Evolutionary conservation across 2,329 filamentous ascomycete genomes (phyloP).

Genomic region (Gliomastix tumulicola): DNA sequence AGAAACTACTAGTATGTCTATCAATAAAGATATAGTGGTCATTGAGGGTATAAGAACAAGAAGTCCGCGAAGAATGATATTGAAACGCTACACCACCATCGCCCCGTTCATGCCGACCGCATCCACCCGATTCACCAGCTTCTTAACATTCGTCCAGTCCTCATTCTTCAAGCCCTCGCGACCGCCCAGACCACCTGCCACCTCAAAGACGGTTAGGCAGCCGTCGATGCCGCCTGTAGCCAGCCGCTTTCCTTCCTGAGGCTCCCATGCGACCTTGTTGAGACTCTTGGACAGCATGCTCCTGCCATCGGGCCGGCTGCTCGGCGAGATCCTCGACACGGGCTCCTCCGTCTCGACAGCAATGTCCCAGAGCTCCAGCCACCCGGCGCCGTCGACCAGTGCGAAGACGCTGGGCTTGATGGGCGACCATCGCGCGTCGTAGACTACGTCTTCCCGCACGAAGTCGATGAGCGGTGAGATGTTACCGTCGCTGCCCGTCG

Average conservation of each 20-base stretch:
- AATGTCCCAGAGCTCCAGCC: conserved; percentile 91
- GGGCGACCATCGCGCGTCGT: conserved; percentile 93
- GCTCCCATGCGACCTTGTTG: conserved; percentile 94
- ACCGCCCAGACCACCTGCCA: conserved; percentile 75
- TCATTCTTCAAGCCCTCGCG: conserved; percentile 76
- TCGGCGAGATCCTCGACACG: conserved; percentile 71
- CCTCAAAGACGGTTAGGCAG: conserved; percentile 86
- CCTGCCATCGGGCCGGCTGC: conserved; percentile 54
- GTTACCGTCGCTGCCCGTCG: conserved; percentile 43
- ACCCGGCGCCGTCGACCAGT: conserved; percentile 86
- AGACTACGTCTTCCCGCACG: conserved; percentile 90
- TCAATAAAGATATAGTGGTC: no score
- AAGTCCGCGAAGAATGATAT: no score
- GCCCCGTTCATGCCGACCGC: conserved; percentile 44
- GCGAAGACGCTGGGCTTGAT: conserved; percentile 92
- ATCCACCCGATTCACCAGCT: conserved; percentile 72
- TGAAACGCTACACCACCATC: conserved; percentile 23
- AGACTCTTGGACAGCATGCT: conserved; percentile 75
- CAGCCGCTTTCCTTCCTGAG: conserved; percentile 75
- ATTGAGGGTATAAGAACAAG: no score
- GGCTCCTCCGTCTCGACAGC: conserved; percentile 90
- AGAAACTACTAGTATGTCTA: no score
- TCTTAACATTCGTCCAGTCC: conserved; percentile 92
- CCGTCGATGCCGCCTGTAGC: conserved; percentile 92
- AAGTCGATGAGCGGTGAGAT: conserved; percentile 81